phyloP scores from a whole-genome alignment of 768 basidiomycete species.

The Boletus vinaceobasis region DNA sequence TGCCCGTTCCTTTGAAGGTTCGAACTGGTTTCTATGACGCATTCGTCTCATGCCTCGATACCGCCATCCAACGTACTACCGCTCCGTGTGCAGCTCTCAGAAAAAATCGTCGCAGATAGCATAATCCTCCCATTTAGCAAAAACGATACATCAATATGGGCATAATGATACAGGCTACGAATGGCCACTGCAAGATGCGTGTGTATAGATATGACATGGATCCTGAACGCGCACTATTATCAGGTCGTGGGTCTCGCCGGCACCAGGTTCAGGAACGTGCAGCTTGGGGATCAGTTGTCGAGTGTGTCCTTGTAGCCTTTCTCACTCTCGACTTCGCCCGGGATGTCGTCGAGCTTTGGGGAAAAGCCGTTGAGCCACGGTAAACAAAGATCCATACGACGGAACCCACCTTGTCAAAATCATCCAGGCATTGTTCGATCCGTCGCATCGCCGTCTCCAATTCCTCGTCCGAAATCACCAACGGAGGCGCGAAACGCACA shows the following conservation, averaged over 20 bases:
- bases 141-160: conserved; percentile 7
- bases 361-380: not conserved
- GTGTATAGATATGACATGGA: not conserved
- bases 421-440: conserved; percentile 72
- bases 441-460: conserved; percentile 68
- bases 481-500: conserved; percentile 93
- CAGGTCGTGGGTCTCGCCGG: not conserved
- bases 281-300: conserved; percentile 16
- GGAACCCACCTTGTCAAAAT: conserved; percentile 66
- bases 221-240: not conserved
- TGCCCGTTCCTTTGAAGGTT: too few relatives aligned
- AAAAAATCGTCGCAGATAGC: too few relatives aligned
- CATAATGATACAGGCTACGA: conserved; percentile 5
- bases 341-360: conserved; percentile 53
- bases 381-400: not conserved
- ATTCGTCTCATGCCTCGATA: too few relatives aligned
- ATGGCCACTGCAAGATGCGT: not conserved
- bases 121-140: not conserved
- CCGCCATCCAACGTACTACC: too few relatives aligned
- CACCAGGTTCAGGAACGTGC: too few relatives aligned
- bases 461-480: conserved; percentile 91
- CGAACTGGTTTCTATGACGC: too few relatives aligned
- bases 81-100: not conserved
- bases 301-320: conserved; percentile 47
- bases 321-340: conserved; percentile 62